Percentiles rank a stretch among this genome's conserved stretches.
phyloP scores from a whole-genome alignment of 352 stramenopile species.

The Pythium insidiosum region DNA sequence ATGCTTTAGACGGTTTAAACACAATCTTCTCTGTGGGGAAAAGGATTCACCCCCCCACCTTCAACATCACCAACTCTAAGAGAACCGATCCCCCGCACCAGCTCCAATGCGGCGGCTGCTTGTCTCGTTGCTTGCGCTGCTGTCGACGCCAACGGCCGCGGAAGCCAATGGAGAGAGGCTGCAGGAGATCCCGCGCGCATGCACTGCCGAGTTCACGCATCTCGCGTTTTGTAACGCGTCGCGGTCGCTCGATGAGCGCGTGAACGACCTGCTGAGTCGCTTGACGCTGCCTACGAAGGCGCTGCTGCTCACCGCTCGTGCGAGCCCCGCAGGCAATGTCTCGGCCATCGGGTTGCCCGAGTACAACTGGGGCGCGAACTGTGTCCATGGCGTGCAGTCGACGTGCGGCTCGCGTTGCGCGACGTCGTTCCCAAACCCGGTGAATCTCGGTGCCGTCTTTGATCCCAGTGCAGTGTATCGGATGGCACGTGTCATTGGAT shows the following conservation, averaged over 20 bases:
- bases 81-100: no score
- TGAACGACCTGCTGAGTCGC: constrained; percentile 66
- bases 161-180: no score
- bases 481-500: constrained; percentile 87
- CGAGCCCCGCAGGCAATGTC: constrained; percentile 65
- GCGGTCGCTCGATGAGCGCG: constrained; percentile 41
- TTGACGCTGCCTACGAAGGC: constrained; percentile 69
- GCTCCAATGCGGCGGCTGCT: no score
- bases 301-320: constrained; percentile 58
- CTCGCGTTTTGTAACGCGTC: constrained; percentile 78
- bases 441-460: constrained; percentile 86
- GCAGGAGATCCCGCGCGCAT: constrained; percentile 47
- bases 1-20: no score
- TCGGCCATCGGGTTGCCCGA: constrained; percentile 72
- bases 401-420: constrained; percentile 69
- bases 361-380: constrained; percentile 94
- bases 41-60: no score
- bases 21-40: no score
- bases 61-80: no score
- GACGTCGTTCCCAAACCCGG: constrained; percentile 89
- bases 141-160: no score
- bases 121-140: no score
- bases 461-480: constrained; percentile 64
- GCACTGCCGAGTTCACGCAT: constrained; percentile 17
- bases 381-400: constrained; percentile 87